Evolutionary conservation across 768 basidiomycete species (phyloP), one percentile per base, ranked within the genome.

Genomic region (Psilocybe subaeruginosa): DNA sequence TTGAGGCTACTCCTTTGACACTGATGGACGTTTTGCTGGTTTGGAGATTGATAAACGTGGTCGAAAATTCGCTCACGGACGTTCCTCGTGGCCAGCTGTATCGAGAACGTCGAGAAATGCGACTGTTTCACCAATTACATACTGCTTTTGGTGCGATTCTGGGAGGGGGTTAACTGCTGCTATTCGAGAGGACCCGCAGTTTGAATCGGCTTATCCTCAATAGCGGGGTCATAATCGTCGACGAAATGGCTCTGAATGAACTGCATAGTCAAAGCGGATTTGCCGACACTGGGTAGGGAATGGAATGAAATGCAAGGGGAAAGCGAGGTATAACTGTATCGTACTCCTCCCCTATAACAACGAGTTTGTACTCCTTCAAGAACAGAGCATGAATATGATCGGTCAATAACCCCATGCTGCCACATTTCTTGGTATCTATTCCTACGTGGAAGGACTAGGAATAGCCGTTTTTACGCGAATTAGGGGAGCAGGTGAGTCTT

Each of bases 141-240:
- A 96, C 72, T 97, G 95, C 74, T 97, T 99, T 66, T 96, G 84
- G 79, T 98, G 98, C 48, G 95, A 97, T 73, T 99, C 95, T 95
- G 66, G 12, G 19, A 47, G 51, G 27, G n/a, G 43, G n/a, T 29
- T 62, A 43, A 67, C 59, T 43, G 54, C 46, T 47, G 50, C 41
- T 33, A 29, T 56, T 23, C 31, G 39, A 51, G 41, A 7, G n/a
- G 37, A 17, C 19, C 54, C 29, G 49, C 33, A 27, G 45, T 48
- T 49, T 41, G 51, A 50, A 54, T 12, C 12, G 56, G 67, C 76
- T 64, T 63, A 89, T 92, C 91, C 77, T 97, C 97, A 68, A 98
- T 98, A 30, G 96, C 97, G 30, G 97, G 96, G 74, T 98, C 94
- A 68, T 84, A 95, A 74, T 95, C 92, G 74, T 94, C 91, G 61